Percentiles rank a stretch among this genome's conserved stretches.
Conservation (phyloP, 2,329 filamentous ascomycete species). For the Conoideocrella luteorostrata region DNA sequence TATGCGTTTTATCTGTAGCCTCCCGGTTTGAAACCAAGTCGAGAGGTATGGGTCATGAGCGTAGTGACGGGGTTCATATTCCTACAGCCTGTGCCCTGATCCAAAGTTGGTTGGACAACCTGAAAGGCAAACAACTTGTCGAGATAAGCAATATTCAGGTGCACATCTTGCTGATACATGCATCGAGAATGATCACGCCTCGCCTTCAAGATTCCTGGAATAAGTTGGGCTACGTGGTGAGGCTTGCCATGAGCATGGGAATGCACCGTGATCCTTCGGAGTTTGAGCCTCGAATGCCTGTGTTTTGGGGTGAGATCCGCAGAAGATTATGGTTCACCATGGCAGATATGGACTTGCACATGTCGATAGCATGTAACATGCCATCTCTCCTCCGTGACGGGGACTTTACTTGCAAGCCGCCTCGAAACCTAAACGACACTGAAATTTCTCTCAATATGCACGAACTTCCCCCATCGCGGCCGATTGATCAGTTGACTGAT, state of each 20-base stretch:
- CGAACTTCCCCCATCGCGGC: conserved; percentile 40
- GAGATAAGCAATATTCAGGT: conserved; percentile 49
- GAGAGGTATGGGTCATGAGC: conserved; percentile 43
- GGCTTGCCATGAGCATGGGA: conserved; percentile 55
- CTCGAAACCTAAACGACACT: conserved; percentile 46
- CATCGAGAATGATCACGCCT: conserved; percentile 45
- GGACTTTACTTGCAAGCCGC: conserved; percentile 47
- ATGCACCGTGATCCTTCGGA: conserved; percentile 51
- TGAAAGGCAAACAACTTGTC: conserved; percentile 45
- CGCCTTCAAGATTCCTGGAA: conserved; percentile 47
- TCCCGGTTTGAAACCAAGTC: conserved; percentile 47
- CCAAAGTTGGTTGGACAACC: conserved; percentile 44
- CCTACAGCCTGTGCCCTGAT: conserved; percentile 51
- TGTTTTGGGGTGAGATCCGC: conserved; percentile 47
- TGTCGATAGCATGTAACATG: conserved; percentile 46
- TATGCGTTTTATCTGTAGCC: conserved; percentile 46
- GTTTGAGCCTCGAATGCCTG: conserved; percentile 40
- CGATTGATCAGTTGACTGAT: conserved; percentile 46
- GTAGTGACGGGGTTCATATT: conserved; percentile 48
- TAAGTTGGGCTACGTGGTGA: conserved; percentile 47
- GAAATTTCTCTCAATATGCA: conserved; percentile 43
- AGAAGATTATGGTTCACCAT: conserved; percentile 52
- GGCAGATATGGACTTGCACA: conserved; percentile 49
- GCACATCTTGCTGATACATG: conserved; percentile 47
- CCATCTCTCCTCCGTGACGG: conserved; percentile 45